Evolutionary conservation across 2,329 filamentous ascomycete species (phyloP).

Genomic region (Aphanocladium album): DNA sequence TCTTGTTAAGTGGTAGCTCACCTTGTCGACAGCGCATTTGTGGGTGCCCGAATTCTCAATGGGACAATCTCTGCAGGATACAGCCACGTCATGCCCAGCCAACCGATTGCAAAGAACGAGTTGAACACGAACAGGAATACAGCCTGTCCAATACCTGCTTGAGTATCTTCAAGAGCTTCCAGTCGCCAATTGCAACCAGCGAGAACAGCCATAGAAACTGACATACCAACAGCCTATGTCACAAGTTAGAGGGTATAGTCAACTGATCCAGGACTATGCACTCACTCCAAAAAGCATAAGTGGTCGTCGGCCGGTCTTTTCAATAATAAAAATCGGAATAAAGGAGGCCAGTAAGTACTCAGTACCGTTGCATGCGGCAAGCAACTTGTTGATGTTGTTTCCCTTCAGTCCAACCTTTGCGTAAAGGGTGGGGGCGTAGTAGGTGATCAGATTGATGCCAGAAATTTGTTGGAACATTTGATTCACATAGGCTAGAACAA

Average conservation of each 20-base stretch:
- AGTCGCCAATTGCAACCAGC: constrained; percentile 10
- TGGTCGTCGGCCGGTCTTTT: constrained; percentile 5
- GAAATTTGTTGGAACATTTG: constrained; percentile 44
- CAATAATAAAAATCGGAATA: constrained; percentile 10
- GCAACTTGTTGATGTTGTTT: constrained; percentile 10
- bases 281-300: constrained; percentile 11
- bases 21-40: constrained; percentile 45
- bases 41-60: constrained; percentile 35
- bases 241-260: not conserved
- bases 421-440: constrained; percentile 21
- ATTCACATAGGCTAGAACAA: constrained; percentile 50
- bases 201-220: constrained; percentile 12
- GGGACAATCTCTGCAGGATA: constrained; percentile 47
- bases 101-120: constrained; percentile 59
- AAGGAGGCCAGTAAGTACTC: constrained; percentile 21
- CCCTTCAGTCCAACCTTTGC: constrained; percentile 13
- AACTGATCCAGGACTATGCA: not conserved
- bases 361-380: constrained; percentile 16
- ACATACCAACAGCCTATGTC: constrained; percentile 9
- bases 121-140: constrained; percentile 60
- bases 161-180: not conserved
- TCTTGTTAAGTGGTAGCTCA: no score
- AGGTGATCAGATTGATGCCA: constrained; percentile 26
- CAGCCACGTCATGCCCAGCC: constrained; percentile 56
- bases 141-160: constrained; percentile 12